Conservation (phyloP, 768 basidiomycete species). For the Ephemerocybe angulata region DNA sequence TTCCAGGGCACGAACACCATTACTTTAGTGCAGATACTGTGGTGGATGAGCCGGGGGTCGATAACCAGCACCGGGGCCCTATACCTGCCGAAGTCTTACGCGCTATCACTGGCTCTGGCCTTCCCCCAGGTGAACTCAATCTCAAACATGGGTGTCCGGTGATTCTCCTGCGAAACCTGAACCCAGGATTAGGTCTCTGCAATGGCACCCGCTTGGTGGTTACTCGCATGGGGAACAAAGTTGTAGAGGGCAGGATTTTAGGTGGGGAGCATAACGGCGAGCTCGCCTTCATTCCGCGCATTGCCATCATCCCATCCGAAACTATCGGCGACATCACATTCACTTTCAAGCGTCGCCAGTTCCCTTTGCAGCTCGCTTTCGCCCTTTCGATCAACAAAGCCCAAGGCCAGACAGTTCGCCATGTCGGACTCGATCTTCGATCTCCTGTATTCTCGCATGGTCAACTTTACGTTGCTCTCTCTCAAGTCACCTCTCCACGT, state of each 20-base stretch:
- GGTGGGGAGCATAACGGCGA: conserved; percentile 36
- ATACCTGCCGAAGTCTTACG: background rate
- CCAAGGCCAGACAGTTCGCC: conserved; percentile 26
- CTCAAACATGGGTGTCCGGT: conserved; percentile 26
- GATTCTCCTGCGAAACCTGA: conserved; percentile 29
- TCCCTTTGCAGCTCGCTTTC: conserved; percentile 35
- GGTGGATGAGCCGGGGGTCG: background rate
- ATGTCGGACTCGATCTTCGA: conserved; percentile 29
- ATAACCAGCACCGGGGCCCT: background rate
- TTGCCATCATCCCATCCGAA: background rate
- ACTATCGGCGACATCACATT: conserved; percentile 16
- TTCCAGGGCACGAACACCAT: no score
- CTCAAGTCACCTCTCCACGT: conserved; percentile 20
- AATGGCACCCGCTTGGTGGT: conserved; percentile 27
- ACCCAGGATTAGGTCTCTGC: conserved; percentile 23
- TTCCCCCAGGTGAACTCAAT: conserved; percentile 31
- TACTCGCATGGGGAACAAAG: conserved; percentile 9
- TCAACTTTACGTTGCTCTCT: conserved; percentile 36
- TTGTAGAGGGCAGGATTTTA: conserved; percentile 30
- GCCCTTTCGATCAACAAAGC: conserved; percentile 37
- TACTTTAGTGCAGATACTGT: background rate
- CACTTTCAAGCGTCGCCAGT: conserved; percentile 30
- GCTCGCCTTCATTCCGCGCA: conserved; percentile 10
- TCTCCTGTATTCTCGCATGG: conserved; percentile 35
- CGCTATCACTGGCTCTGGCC: conserved; percentile 22